Percentiles rank a stretch among this genome's conserved stretches.
Evolutionary conservation across 306 rosid species (phyloP).

Genomic region (Glycine soja): DNA sequence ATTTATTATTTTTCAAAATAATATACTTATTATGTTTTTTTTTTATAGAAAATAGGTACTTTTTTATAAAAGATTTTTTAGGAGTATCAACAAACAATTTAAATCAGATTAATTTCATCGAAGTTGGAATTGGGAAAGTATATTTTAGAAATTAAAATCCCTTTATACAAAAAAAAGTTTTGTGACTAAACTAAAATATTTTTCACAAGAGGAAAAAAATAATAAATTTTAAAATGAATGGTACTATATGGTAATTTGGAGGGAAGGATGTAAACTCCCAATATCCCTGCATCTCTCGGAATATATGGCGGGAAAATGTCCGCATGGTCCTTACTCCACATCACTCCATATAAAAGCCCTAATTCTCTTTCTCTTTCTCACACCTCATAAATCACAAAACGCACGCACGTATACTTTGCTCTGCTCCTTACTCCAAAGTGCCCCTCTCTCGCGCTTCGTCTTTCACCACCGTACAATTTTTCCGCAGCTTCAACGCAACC

Average conservation of each 20-base stretch:
- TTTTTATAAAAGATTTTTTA: no score
- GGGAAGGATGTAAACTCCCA: background rate
- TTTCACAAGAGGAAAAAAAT: background rate
- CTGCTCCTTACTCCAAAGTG: background rate
- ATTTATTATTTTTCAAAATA: no score
- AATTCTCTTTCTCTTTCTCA: background rate
- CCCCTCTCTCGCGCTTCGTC: background rate
- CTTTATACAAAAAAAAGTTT: background rate
- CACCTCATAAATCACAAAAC: constrained; percentile 7
- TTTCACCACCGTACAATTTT: background rate
- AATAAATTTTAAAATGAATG: background rate
- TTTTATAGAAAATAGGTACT: no score
- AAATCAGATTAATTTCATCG: background rate
- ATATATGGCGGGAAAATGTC: constrained; percentile 59
- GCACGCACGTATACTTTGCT: background rate
- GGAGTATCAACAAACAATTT: background rate
- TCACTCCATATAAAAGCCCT: constrained; percentile 38
- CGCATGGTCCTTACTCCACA: constrained; percentile 45
- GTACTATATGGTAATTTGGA: constrained; percentile 21
- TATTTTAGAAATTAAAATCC: background rate
- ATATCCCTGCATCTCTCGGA: background rate
- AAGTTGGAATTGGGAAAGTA: no score
- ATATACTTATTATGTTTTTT: no score
- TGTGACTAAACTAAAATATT: background rate
- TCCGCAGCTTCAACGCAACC: background rate